Base-by-base conservation (phyloP, 148 eudicot species). In the Diospyros kaki region DNA sequence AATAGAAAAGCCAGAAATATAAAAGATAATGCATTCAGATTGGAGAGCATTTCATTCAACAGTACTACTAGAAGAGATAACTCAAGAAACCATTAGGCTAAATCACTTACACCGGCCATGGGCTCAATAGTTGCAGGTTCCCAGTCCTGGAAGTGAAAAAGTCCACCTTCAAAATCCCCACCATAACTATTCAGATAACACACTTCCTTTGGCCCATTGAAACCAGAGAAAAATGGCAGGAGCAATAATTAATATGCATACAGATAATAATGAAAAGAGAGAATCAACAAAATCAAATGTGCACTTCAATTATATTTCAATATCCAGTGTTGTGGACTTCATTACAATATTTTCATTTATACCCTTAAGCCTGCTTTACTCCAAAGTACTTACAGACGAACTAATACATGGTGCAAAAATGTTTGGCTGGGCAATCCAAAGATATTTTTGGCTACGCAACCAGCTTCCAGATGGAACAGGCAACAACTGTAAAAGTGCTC, bases 91-190 rank as follows among this genome's bases (percentile, higher is more conserved):
- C 11, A 44, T 50, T 8, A 43, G 13, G 66, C 17, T 43, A 58
- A 2, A 66, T 64, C 18, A 83, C 96, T 88, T 85, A 92, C 98
- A 81, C 99, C 99, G 74, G 94, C 86, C 93, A 82, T 79, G 42
- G 99, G 97, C 71, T 79, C 73, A 79, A 85, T 69, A 48, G 88
- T 86, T 63, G 87, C 66, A 28, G 94, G 98, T 74, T 93, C 87
- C 17, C 94, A 93, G 50, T 93, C 89, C 78, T 92, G 94, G 82
- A 95, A 95, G 85, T 93, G 97, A 88, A 95, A 93, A 46, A 87
- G 75, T 14, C 99, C 99, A 2, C 99, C 99, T 54, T 76, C 40
- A 72, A 95, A 95, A 83, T 93, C 89, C 80, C 83, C 80, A 17
- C 77, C 87, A 72, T 81, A 87, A 82, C 78, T 90, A 82, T 89